Percentiles rank a stretch among this genome's conserved stretches.
Evolutionary conservation across 179 eudicot genomes (phyloP).

Genomic region (Silene noctiflora): DNA sequence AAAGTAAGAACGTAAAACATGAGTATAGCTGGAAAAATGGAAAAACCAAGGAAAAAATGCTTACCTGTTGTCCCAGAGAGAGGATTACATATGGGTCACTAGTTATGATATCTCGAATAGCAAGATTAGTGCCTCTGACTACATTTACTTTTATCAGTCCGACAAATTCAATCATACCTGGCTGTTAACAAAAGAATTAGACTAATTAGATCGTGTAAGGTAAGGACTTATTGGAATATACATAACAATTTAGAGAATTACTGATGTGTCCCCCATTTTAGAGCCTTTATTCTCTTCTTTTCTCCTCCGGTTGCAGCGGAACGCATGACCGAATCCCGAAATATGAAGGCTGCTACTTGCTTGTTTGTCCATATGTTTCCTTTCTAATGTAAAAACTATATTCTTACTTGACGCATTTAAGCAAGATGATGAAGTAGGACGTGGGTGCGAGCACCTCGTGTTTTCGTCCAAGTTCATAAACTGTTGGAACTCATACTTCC

Average conservation of each 20-base stretch:
- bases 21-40: neutral
- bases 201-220: neutral
- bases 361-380: constrained; percentile 59
- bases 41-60: constrained; percentile 10
- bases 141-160: constrained; percentile 88
- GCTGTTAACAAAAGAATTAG: constrained; percentile 40
- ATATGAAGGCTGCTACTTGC: constrained; percentile 40
- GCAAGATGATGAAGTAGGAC: constrained; percentile 37
- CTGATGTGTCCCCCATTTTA: constrained; percentile 56
- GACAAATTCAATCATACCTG: constrained; percentile 93
- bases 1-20: neutral
- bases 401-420: constrained; percentile 32
- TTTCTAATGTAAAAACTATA: constrained; percentile 40
- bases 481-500: constrained; percentile 78
- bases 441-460: constrained; percentile 49
- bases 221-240: neutral
- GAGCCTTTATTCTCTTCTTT: constrained; percentile 50
- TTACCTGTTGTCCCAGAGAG: constrained; percentile 83
- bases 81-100: constrained; percentile 96
- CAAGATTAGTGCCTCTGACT: constrained; percentile 91
- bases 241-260: constrained; percentile 22
- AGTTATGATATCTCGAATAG: constrained; percentile 76
- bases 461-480: constrained; percentile 42
- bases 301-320: constrained; percentile 74
- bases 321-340: constrained; percentile 61